A percentile compares a stretch with the other conserved stretches of the same genome.
Evolutionary conservation across 2,329 filamentous ascomycete species (phyloP).

Genomic region (Pseudocercospora macadamiae): DNA sequence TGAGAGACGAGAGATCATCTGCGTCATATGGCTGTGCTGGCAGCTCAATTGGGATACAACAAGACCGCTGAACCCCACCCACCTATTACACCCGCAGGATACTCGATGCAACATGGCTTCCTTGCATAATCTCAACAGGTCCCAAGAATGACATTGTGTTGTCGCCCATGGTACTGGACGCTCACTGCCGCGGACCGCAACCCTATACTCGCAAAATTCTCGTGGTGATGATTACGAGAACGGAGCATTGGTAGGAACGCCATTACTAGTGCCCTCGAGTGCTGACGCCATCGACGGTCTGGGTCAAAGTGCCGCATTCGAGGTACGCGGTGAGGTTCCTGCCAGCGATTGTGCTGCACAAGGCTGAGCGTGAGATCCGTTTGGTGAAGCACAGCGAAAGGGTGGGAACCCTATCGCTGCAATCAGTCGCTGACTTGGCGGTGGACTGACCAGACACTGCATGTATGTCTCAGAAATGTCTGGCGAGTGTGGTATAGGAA

Average conservation of each 20-base stretch:
- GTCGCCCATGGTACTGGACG: not conserved
- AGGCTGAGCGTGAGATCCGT: not conserved
- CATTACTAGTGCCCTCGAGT: conserved; percentile 2
- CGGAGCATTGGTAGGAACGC: conserved; percentile 4
- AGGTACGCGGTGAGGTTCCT: conserved; percentile 7
- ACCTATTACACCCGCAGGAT: not conserved
- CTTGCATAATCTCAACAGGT: conserved; percentile 4
- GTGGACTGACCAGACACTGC: conserved; percentile 7
- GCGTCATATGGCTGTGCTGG: conserved; percentile 15
- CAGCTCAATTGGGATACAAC: conserved; percentile 6
- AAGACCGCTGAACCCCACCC: conserved; percentile 5
- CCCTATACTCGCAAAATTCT: conserved; percentile 6
- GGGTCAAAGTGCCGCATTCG: conserved; percentile 6
- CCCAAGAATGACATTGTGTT: not conserved
- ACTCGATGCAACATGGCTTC: conserved; percentile 4
- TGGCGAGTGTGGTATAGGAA: conserved; percentile 4
- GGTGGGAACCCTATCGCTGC: not conserved
- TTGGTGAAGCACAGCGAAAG: not conserved
- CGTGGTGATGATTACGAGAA: conserved; percentile 13
- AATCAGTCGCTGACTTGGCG: conserved; percentile 4
- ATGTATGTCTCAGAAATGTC: conserved; percentile 9
- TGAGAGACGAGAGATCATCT: conserved; percentile 11
- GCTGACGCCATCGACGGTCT: conserved; percentile 20
- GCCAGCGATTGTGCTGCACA: conserved; percentile 5
- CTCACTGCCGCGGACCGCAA: conserved; percentile 9